phyloP scores from a whole-genome alignment of 2,329 filamentous ascomycete species.

The Fusarium nematophilum region DNA sequence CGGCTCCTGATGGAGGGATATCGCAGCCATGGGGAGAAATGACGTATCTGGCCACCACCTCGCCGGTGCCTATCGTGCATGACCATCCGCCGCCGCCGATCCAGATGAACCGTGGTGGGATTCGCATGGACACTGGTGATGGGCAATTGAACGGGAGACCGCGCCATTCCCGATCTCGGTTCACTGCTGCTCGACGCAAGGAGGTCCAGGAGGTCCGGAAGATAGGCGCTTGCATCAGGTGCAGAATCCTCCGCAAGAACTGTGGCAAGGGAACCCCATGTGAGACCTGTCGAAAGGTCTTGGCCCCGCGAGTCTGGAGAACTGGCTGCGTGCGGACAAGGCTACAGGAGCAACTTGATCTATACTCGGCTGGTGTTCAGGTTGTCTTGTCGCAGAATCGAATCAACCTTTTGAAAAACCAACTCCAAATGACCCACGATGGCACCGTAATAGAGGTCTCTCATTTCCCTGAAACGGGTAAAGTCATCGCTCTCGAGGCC shows the following conservation, averaged over 20 bases:
- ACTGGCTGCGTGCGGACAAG: slow-evolving; percentile 72
- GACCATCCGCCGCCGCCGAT: slow-evolving; percentile 48
- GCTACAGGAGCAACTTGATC: slow-evolving; percentile 69
- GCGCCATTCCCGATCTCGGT: slow-evolving; percentile 67
- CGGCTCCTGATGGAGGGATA: slow-evolving; percentile 38
- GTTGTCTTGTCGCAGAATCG: slow-evolving; percentile 70
- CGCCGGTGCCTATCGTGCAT: slow-evolving; percentile 46
- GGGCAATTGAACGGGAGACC: slow-evolving; percentile 58
- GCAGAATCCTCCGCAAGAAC: slow-evolving; percentile 73
- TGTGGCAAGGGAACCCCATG: slow-evolving; percentile 74
- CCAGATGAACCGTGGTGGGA: slow-evolving; percentile 58
- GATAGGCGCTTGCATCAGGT: slow-evolving; percentile 73
- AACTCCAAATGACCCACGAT: slow-evolving; percentile 60
- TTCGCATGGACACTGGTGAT: slow-evolving; percentile 63
- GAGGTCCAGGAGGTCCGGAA: slow-evolving; percentile 74
- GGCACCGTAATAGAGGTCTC: slow-evolving; percentile 66
- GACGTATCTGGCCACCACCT: slow-evolving; percentile 57
- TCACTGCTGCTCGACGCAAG: slow-evolving; percentile 68
- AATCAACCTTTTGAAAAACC: slow-evolving; percentile 65
- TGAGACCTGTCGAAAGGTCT: slow-evolving; percentile 71
- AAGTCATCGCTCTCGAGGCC: slow-evolving; percentile 55
- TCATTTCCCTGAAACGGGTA: slow-evolving; percentile 66
- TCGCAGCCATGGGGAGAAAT: slow-evolving; percentile 65
- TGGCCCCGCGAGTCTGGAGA: slow-evolving; percentile 73
- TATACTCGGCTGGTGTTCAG: slow-evolving; percentile 73